Evolutionary conservation across 805 yeast species (phyloP).

Genomic region (Starmerella bombicola): DNA sequence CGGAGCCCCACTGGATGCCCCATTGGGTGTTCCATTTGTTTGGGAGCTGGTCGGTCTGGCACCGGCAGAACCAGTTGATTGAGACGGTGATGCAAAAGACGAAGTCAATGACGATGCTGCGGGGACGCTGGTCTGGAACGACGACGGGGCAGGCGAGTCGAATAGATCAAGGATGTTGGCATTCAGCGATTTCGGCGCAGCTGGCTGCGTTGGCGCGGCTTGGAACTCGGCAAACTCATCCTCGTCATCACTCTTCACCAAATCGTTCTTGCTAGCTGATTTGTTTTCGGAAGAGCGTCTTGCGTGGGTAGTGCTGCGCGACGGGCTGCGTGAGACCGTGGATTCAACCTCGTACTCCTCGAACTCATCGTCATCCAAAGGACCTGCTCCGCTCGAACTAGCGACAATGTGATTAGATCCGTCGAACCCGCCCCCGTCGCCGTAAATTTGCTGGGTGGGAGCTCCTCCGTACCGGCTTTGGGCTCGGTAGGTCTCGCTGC

Average conservation of each 20-base stretch:
- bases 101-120: too few species aligned
- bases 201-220: slow-evolving; percentile 34
- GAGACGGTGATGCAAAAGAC: too few species aligned
- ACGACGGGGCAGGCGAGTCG: slow-evolving; percentile 18
- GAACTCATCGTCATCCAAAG: slow-evolving; percentile 29
- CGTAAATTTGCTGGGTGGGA: slow-evolving; percentile 30
- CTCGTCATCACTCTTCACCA: slow-evolving; percentile 34
- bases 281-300: too few species aligned
- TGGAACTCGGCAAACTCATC: slow-evolving; percentile 58
- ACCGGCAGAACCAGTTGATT: too few species aligned
- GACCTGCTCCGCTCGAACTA: slow-evolving; percentile 1
- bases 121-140: too few species aligned
- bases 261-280: not conserved
- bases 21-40: too few species aligned
- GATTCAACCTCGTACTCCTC: slow-evolving; percentile 28
- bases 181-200: slow-evolving; percentile 16
- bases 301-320: not conserved
- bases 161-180: slow-evolving; percentile 22
- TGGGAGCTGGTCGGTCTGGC: too few species aligned
- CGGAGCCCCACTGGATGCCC: too few species aligned
- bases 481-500: slow-evolving; percentile 22
- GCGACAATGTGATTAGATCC: slow-evolving; percentile 28
- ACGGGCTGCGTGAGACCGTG: slow-evolving; percentile 6
- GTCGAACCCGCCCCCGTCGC: slow-evolving; percentile 33
- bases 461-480: slow-evolving; percentile 25